Evolutionary conservation across 805 yeast genomes (phyloP), one percentile per base, ranked within the genome.

Genomic region (Cyberlindnera saturnus): DNA sequence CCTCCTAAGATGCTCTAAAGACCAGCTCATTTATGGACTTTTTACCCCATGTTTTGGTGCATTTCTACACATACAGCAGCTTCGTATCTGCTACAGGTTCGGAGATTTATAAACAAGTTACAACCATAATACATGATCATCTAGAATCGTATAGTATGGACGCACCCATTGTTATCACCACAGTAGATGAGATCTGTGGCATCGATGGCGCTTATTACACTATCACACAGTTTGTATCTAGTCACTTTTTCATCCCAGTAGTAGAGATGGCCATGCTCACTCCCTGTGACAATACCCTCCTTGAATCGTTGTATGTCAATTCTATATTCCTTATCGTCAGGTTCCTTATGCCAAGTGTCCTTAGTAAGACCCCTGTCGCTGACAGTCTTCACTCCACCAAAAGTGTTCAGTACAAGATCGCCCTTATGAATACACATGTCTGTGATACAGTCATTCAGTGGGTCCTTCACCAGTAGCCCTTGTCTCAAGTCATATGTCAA

Each of bases 401-500:
- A 38, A 6, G 40, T 31, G 17, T 38, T 38, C 17, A 38, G 9
- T 31, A 38, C 33, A 11, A 13, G n/a, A 13, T 29, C 14, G 6
- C 31, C 37, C 14, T 33, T 32, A n/a, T 32, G 32, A 18, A 39
- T 36, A 30, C 23, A 20, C 7, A 49, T 36, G 11, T 26, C 35
- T 6, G 52, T 51, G 1, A 51, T 41, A 8, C 53, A 47, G 5
- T 40, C 20, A 0, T 28, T 31, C 13, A 41, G 15, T 3, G 43
- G 39, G 38, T 51, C 54, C 2, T 40, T 39, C 3, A 33, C 19
- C 15, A 53, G 34, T 2, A 48, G 14, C 0, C 52, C 57, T 4
- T 23, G 37, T 18, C 61, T 38, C 5, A 57, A n/a, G 28, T 57
- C 62, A 40, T 53, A 57, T 2, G 42, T 26, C 31, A 46, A 48